Conservation (phyloP, 371 early-diverging fungal genomes). For the Mortierella sp. region DNA sequence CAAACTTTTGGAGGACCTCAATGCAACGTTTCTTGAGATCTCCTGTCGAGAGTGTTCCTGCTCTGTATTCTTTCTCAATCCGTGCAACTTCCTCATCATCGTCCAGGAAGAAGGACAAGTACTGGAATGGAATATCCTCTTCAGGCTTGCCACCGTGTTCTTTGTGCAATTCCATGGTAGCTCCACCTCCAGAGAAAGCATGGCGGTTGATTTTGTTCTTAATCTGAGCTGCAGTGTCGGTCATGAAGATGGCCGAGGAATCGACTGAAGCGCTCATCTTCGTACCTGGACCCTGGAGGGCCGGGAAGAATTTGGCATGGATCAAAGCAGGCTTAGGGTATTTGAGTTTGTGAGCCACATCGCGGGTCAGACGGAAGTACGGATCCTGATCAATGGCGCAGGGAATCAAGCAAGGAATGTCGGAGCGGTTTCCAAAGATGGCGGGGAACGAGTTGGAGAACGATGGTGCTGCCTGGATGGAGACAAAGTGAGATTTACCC, state of each 20-base stretch:
- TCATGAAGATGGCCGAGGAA: slow-evolving; percentile 95
- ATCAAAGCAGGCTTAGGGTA: slow-evolving; percentile 97
- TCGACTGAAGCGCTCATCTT: slow-evolving; percentile 99
- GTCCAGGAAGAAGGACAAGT: slow-evolving; percentile 96
- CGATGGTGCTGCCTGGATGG: slow-evolving; percentile 95
- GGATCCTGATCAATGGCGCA: slow-evolving; percentile 99
- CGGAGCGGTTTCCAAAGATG: slow-evolving; percentile 91
- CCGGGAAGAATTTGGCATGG: slow-evolving; percentile 98
- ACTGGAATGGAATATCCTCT: slow-evolving; percentile 98
- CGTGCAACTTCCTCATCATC: slow-evolving; percentile 92
- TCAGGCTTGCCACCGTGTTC: slow-evolving; percentile 96
- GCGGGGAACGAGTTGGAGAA: slow-evolving; percentile 96
- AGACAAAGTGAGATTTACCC: slow-evolving; percentile 93
- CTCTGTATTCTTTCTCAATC: slow-evolving; percentile 81
- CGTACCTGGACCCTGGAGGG: slow-evolving; percentile 95
- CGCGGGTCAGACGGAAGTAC: slow-evolving; percentile 99
- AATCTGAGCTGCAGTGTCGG: slow-evolving; percentile 94
- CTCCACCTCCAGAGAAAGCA: slow-evolving; percentile 98
- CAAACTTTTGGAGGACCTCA: slow-evolving; percentile 85
- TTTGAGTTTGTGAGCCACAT: slow-evolving; percentile 94
- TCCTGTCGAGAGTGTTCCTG: slow-evolving; percentile 92
- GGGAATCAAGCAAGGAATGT: slow-evolving; percentile 97
- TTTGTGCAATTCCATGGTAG: slow-evolving; percentile 92
- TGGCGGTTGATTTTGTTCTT: slow-evolving; percentile 99
- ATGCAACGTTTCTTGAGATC: slow-evolving; percentile 97